Evolutionary conservation across 225 moss, liverwort and hornwort genomes (phyloP), one percentile per base, ranked within the genome.

Genomic region (Straminergon stramineum): DNA sequence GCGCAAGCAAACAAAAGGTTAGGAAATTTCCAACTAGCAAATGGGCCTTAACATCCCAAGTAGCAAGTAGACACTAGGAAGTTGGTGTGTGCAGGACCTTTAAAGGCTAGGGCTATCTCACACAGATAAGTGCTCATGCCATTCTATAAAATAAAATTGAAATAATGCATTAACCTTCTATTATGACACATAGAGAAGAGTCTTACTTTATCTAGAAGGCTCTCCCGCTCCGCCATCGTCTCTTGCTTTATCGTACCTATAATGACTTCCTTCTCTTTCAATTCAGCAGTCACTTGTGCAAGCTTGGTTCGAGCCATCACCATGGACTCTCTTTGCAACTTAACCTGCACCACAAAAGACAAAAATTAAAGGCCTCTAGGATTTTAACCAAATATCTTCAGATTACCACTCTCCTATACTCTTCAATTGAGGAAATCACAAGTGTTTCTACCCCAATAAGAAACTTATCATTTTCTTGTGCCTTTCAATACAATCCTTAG

Each of bases 251-350:
- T 93, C 64, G 91, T 89, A 85, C 75, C 84, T 75, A 98, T 85
- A 82, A 98, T 94, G 53, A 91, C 89, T 89, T 98, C 97, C 91
- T 96, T 98, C 92, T 96, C 94, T 89, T 74, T 87, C 81, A 94
- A 87, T 84, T 97, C 95, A 86, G 87, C 63, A 87, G 94, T 96
- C n/a, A 97, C 89, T 90, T 96, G 93, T 24, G 92, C 91, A 51
- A 95, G 89, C 84, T 96, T 95, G n/a, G 91, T 87, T 73, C 91
- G 92, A 86, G 97, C 95, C 68, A 91, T 93, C 62, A 93, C 81
- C 63, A 95, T 87, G 28, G 96, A 93, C 70, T 92, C 86, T 88
- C 90, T 95, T 82, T 94, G 91, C 85, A 91, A 91, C 60, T 86
- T 92, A 45, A 96, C 93, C 96, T 97, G 84, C 64, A n/a, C 94